A percentile compares a stretch with the other conserved stretches of the same genome.
Conservation (phyloP, 768 basidiomycete species). For the Phylloporus rhodoxanthus region DNA sequence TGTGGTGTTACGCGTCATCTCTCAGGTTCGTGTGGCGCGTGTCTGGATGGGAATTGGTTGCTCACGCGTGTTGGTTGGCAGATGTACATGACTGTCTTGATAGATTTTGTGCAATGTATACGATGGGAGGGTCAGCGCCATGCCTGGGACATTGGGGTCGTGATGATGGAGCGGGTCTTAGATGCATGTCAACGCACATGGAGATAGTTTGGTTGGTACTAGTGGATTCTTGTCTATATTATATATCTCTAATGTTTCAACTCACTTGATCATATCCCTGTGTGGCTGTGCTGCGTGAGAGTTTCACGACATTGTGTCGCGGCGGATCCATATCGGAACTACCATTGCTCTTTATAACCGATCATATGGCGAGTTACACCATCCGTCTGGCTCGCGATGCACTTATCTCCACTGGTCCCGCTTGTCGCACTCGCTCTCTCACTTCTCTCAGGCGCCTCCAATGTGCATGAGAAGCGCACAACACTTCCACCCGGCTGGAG, state of each 20-base stretch:
- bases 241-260: no score
- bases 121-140: constrained; percentile 8
- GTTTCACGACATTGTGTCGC: no score
- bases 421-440: constrained; percentile 8
- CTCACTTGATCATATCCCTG: no score
- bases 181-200: neutral
- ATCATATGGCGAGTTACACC: neutral
- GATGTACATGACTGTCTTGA: neutral
- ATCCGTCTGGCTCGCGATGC: constrained; percentile 7
- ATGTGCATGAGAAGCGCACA: constrained; percentile 38
- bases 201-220: neutral
- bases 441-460: constrained; percentile 18
- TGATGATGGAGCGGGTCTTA: neutral
- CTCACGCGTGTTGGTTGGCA: neutral
- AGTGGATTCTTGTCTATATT: neutral
- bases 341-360: no score
- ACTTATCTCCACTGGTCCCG: constrained; percentile 2
- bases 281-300: no score
- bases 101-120: constrained; percentile 5
- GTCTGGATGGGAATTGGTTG: neutral
- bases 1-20: neutral
- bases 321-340: neutral
- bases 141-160: neutral
- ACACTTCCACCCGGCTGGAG: constrained; percentile 34
- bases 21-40: constrained; percentile 4